Base-by-base conservation (phyloP, 1,139 yeast species). In the Zhuliangozyma parablackwelliae region DNA sequence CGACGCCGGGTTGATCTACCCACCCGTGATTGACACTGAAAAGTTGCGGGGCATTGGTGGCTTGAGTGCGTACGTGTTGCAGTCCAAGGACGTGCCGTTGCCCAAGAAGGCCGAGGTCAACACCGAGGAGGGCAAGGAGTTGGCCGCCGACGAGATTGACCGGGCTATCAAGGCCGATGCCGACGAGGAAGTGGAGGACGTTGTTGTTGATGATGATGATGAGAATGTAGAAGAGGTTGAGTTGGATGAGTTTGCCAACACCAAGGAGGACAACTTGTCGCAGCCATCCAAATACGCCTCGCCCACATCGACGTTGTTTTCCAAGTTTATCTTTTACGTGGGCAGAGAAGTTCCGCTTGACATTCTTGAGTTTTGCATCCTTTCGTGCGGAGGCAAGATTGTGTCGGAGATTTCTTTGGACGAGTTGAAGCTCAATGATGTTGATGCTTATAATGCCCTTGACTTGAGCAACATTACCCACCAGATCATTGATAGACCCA, bases 271-370 rank as follows among this genome's bases (percentile, higher is more conserved):
- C 57, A 57, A 75, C 39, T 74, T 92, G 49, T 70, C 72, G 34
- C 98, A 92, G 65, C 98, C 97, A 30, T 72, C 82, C 21, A 72
- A 77, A 52, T 75, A 62, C 44, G 69, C 78, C 26, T 73, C 79
- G 27, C 75, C 82, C 32, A 69, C 78, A 16, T 74, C 88, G 10
- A 70, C 72, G 26, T 66, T 92, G 39, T 87, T 92, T 57, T 70
- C 82, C 36, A 75, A 78, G 41, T 85, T 89, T 56, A 78, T 84
- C 7, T 90, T 92, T 60, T 92, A 67, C 57, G 78, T 94, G 44
- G 96, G 97, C 40, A 83, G 99, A 63, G 99, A 92, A 67, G 98
- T 92, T 32, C 89, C 97, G 21, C 71, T 90, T 46, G 97, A 92
- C 51, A 79, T 90, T 48, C 70, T 90, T 48, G 98, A 92, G 67